Evolutionary conservation across 225 moss, liverwort and hornwort species (phyloP).

Genomic region (Marchantia paleacea): DNA sequence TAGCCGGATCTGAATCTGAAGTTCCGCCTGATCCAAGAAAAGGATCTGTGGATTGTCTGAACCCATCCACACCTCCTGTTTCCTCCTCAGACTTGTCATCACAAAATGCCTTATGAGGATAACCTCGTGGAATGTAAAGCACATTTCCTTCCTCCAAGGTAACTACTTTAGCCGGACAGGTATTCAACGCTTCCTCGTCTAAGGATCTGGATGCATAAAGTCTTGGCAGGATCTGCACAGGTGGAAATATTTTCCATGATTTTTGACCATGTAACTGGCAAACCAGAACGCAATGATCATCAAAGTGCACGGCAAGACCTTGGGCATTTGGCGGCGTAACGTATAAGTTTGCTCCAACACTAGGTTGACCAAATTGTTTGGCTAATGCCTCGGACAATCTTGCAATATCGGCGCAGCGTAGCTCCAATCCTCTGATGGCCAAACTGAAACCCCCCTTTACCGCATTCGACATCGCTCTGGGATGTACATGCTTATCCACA

Average conservation of each 20-base stretch:
- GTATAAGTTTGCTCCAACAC: conserved; percentile 81
- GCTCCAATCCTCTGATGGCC: conserved; percentile 70
- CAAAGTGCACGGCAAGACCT: conserved; percentile 72
- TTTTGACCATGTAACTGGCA: conserved; percentile 72
- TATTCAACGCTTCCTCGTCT: conserved; percentile 23
- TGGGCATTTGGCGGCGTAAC: conserved; percentile 74
- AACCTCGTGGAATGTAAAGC: conserved; percentile 82
- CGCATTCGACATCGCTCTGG: conserved; percentile 55
- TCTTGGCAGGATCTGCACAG: conserved; percentile 56
- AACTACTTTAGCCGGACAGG: conserved; percentile 26
- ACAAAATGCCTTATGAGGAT: conserved; percentile 64
- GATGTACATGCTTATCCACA: conserved; percentile 24
- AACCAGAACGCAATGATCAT: conserved; percentile 86
- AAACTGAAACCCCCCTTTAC: conserved; percentile 58
- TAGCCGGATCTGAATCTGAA: background rate
- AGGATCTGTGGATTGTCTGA: background rate
- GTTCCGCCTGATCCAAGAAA: background rate
- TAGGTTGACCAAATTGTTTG: conserved; percentile 63
- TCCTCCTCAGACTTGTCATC: conserved; percentile 13
- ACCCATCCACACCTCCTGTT: background rate
- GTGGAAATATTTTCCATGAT: conserved; percentile 58
- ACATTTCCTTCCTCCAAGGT: conserved; percentile 51
- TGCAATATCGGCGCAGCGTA: conserved; percentile 62
- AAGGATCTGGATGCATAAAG: conserved; percentile 50
- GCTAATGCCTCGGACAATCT: conserved; percentile 50